phyloP scores from a whole-genome alignment of 2,329 filamentous ascomycete species.

The Phaeosphaeria sp. region DNA sequence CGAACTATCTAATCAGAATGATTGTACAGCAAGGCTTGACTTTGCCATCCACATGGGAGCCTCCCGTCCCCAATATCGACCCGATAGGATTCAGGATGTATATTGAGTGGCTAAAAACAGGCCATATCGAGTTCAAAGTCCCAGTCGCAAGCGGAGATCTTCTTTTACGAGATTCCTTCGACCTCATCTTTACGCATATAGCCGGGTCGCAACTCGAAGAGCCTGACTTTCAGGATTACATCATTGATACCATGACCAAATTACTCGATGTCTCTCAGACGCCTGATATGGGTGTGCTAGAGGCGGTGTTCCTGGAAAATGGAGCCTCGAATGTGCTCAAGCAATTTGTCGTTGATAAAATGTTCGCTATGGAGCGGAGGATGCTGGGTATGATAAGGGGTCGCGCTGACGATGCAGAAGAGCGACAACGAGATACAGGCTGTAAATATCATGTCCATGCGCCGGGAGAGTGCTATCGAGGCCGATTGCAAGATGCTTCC shows the following conservation, averaged over 20 bases:
- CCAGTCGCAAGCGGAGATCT: neutral
- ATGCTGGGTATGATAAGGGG: constrained; percentile 17
- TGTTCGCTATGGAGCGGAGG: constrained; percentile 15
- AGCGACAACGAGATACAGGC: neutral
- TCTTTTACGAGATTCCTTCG: constrained; percentile 12
- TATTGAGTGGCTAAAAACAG: constrained; percentile 13
- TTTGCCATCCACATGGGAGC: neutral
- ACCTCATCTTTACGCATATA: constrained; percentile 25
- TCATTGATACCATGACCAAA: constrained; percentile 11
- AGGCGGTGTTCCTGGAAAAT: constrained; percentile 12
- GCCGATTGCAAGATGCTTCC: neutral
- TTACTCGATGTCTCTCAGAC: constrained; percentile 9
- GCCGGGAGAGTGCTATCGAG: constrained; percentile 8
- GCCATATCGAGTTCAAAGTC: neutral
- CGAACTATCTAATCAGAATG: constrained; percentile 10
- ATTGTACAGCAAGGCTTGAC: constrained; percentile 1
- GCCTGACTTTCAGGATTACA: constrained; percentile 17
- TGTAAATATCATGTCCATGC: constrained; percentile 20
- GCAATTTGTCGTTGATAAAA: constrained; percentile 11
- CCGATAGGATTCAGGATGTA: constrained; percentile 21
- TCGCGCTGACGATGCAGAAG: neutral
- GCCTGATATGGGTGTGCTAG: constrained; percentile 10
- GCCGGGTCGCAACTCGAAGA: constrained; percentile 16
- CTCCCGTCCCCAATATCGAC: constrained; percentile 13
- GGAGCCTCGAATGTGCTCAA: constrained; percentile 2